phyloP scores from a whole-genome alignment of 305 asterid species.

The Euphrasia arctica region DNA sequence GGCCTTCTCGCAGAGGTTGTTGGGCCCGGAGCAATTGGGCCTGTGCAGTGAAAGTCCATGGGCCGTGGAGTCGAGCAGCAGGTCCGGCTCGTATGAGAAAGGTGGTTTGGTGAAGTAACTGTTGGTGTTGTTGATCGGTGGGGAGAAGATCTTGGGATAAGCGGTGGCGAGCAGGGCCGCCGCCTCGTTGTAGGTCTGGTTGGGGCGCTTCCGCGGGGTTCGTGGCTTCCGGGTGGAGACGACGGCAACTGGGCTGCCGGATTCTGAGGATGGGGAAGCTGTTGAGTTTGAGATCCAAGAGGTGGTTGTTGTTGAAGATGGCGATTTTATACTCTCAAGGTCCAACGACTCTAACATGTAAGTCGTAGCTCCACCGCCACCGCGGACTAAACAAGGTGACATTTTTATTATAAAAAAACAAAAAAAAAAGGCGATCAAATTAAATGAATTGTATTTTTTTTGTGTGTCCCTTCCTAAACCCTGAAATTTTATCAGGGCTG shows the following conservation, averaged over 20 bases:
- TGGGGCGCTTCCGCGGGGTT: constrained; percentile 88
- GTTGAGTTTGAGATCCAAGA: constrained; percentile 44
- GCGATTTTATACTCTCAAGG: constrained; percentile 42
- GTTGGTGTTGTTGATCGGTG: constrained; percentile 20
- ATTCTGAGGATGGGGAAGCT: constrained; percentile 59
- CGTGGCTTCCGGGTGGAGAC: constrained; percentile 77
- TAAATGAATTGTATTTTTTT: no score
- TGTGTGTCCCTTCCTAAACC: not conserved
- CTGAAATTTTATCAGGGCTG: no score
- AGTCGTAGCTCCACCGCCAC: constrained; percentile 17
- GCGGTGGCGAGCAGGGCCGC: constrained; percentile 84
- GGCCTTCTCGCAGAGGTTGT: constrained; percentile 51
- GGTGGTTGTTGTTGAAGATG: constrained; percentile 27
- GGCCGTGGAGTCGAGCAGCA: constrained; percentile 37
- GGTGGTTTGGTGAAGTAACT: no score
- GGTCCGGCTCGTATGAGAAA: constrained; percentile 41
- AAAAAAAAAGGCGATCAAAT: no score
- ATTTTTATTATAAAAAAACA: not conserved
- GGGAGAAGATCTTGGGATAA: constrained; percentile 70
- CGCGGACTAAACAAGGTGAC: constrained; percentile 45
- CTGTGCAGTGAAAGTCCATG: constrained; percentile 28
- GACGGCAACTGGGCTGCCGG: constrained; percentile 58
- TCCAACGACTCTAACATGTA: constrained; percentile 33
- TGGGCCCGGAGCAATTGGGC: constrained; percentile 27
- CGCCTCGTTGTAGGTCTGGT: constrained; percentile 86